Evolutionary conservation across 2,329 filamentous ascomycete genomes (phyloP), one percentile per base, ranked within the genome.

Genomic region (Bipolaris gigantea): DNA sequence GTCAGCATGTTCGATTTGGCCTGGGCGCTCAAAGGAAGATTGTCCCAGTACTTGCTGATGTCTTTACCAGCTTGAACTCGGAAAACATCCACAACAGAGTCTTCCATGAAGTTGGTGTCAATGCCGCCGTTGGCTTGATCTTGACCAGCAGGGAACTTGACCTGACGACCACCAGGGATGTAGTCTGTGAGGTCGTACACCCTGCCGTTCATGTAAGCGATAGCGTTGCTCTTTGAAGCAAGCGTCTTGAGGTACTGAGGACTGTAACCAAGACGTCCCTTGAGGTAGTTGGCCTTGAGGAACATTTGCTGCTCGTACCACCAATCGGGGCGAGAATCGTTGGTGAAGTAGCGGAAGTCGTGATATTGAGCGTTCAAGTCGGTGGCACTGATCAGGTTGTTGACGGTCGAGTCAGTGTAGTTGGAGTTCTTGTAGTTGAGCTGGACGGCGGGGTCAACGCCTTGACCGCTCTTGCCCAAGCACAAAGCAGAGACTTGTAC

Each of bases 171-270:
- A 60, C 91, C 92, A 21, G 81, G 77, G 27, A 90, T 75, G 73
- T 99, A 99, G 35, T 85, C 83, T 0, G 92, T 95, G 75, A 99
- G 79, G 71, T 99, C 94, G 72, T 97, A 99, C 16, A 99, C 87
- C 42, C 85, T 85, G 55, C 81, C 80, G 62, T 93, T 83, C 61
- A 99, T 83, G 56, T 91, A 92, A 8, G 86, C 92, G 60, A 99
- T 87, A 6, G 84, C 81, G 56, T 87, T 82, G 33, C 81, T 74
- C 64, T 88, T 83, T 27, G 83, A 81, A 7, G 84, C 86, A 15
- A 96, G 80, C 0, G 83, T 90, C 61, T 83, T 81, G 48, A 99
- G 82, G 66, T 94, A 95, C 57, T 89, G 68, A 0, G 87, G 77
- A 9, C 89, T 90, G 74, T 92, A 99, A 23, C 92, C 94, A 46